Evolutionary conservation across 73 alveolate genomes (phyloP).

Genomic region (Paramecium sexaurelia): DNA sequence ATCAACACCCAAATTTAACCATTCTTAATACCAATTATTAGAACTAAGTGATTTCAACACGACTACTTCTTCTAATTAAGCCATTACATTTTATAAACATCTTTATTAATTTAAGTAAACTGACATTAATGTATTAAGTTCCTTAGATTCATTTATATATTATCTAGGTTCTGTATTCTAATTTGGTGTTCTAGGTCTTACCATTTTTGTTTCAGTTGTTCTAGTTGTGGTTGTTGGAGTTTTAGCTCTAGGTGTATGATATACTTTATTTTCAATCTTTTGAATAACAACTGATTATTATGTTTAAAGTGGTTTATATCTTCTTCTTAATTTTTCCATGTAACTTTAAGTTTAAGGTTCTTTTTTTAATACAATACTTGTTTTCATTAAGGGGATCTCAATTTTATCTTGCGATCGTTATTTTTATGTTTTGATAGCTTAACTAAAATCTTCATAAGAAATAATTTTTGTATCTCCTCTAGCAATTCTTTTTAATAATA

Average conservation of each 20-base stretch:
- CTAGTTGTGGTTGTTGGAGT: not conserved
- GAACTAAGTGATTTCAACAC: not conserved
- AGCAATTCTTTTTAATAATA: constrained; percentile 1
- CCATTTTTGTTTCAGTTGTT: not conserved
- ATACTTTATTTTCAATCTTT: not conserved
- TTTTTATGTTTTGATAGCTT: not conserved
- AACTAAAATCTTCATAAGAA: not conserved
- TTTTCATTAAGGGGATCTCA: not conserved
- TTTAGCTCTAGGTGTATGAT: not conserved
- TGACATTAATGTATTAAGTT: not conserved
- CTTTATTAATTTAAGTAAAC: not conserved
- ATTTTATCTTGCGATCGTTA: not conserved
- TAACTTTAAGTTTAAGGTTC: not conserved
- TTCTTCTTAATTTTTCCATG: constrained; percentile 8
- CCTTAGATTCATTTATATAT: not conserved
- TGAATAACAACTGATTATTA: not conserved
- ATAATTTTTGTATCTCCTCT: not conserved
- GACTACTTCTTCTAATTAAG: not conserved
- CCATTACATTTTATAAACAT: not conserved
- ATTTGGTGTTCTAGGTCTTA: constrained; percentile 2
- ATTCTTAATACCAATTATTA: not conserved
- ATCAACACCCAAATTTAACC: not conserved
- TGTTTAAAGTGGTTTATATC: not conserved
- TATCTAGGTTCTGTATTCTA: constrained; percentile 12
- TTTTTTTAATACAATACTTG: not conserved